Evolutionary conservation across 305 asterid genomes (phyloP).

Genomic region (Coffea humblotiana): DNA sequence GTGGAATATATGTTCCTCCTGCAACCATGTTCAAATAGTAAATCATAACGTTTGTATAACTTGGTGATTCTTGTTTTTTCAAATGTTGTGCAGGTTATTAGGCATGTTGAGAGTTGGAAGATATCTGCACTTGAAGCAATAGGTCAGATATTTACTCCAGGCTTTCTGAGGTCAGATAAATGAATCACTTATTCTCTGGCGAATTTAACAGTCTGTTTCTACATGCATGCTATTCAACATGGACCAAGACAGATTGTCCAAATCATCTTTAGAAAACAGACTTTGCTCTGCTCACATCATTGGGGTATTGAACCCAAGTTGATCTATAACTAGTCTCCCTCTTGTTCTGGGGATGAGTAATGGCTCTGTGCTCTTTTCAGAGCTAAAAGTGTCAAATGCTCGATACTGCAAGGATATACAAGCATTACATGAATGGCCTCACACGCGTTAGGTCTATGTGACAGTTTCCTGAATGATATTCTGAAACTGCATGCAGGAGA

Average conservation of each 20-base stretch:
- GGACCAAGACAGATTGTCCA: neutral
- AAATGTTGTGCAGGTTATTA: conserved; percentile 42
- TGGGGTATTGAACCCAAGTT: neutral
- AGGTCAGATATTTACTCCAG: conserved; percentile 64
- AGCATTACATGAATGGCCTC: neutral
- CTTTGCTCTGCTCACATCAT: neutral
- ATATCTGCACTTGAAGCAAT: conserved; percentile 71
- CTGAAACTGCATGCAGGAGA: neutral
- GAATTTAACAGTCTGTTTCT: neutral
- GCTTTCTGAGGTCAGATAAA: conserved; percentile 32
- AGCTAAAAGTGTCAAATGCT: neutral
- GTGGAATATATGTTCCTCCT: conserved; percentile 13
- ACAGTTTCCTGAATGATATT: neutral
- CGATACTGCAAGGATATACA: neutral
- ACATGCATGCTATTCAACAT: neutral
- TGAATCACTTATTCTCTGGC: conserved; percentile 7
- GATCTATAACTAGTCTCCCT: neutral
- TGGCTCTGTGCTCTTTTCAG: neutral
- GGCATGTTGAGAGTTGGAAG: conserved; percentile 76
- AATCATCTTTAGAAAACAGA: neutral
- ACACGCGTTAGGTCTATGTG: neutral
- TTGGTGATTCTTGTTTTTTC: conserved; percentile 1
- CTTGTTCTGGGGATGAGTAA: neutral
- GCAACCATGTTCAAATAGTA: neutral
- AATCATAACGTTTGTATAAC: neutral